phyloP scores from a whole-genome alignment of 139 green algal species.

The Closterium sp. region DNA sequence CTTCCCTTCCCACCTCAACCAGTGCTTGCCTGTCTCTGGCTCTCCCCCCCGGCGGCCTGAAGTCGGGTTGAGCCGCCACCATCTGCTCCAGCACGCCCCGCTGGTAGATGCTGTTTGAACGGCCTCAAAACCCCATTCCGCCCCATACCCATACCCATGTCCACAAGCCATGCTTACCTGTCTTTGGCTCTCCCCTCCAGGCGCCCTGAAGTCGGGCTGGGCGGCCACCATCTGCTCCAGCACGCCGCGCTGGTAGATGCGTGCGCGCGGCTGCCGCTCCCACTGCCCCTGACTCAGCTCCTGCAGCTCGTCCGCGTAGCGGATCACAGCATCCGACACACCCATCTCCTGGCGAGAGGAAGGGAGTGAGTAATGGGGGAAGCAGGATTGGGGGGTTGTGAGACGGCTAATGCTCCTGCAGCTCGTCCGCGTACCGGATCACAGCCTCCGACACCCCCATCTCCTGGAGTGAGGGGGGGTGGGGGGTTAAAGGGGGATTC shows the following conservation, averaged over 20 bases:
- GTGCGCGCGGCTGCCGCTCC: slow-evolving; percentile 29
- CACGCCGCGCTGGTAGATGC: slow-evolving; percentile 25
- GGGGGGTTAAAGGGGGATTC: too few relatives aligned
- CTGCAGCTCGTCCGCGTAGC: slow-evolving; percentile 27
- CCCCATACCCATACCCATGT: neutral
- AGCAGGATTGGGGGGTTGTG: too few relatives aligned
- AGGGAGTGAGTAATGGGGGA: neutral
- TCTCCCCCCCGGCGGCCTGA: slow-evolving; percentile 38
- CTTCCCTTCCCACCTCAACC: neutral
- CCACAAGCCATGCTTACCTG: slow-evolving; percentile 23
- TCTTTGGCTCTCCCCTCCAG: slow-evolving; percentile 40
- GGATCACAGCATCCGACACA: slow-evolving; percentile 7
- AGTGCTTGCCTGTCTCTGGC: slow-evolving; percentile 39
- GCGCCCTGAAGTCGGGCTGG: slow-evolving; percentile 44
- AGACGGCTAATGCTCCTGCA: slow-evolving; percentile 20
- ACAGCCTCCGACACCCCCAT: slow-evolving; percentile 11
- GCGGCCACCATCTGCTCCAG: slow-evolving; percentile 19
- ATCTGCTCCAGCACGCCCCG: neutral
- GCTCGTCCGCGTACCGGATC: slow-evolving; percentile 24
- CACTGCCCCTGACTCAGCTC: slow-evolving; percentile 44
- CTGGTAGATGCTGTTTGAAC: too few relatives aligned
- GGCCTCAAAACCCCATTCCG: neutral
- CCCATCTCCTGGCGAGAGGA: slow-evolving; percentile 39
- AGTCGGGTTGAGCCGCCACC: slow-evolving; percentile 42
- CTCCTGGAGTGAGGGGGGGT: slow-evolving; percentile 10